These are phyloP conservation scores for Lodderomyces pseudojiufengensis DNA, from an alignment of 1,139 yeast species.

Conservation along the genomic window DNA sequence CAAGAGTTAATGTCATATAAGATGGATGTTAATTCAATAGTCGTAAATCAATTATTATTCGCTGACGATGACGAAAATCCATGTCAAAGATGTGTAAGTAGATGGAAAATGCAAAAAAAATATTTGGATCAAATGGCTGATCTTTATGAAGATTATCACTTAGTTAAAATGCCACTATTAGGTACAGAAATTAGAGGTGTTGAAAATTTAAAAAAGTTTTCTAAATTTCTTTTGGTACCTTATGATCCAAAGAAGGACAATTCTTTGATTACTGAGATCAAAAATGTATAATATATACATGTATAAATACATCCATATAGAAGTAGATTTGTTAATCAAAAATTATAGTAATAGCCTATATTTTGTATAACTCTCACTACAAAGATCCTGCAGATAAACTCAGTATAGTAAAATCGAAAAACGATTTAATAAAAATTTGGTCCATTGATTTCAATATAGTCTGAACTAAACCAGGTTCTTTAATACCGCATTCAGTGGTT, in stretches of 20 bases:
- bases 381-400: too few species aligned
- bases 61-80: conserved; percentile 67
- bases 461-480: too few species aligned
- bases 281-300: conserved; percentile 29
- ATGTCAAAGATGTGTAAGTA: conserved; percentile 86
- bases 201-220: conserved; percentile 74
- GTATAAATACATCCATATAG: neutral
- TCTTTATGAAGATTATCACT: conserved; percentile 89
- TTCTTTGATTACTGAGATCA: conserved; percentile 59
- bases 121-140: conserved; percentile 93
- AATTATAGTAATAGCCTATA: too few species aligned
- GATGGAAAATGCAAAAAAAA: conserved; percentile 95
- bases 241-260: conserved; percentile 65
- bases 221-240: conserved; percentile 64
- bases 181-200: conserved; percentile 94
- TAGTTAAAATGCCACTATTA: conserved; percentile 90
- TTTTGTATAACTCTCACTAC: too few species aligned
- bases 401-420: too few species aligned
- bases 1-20: conserved; percentile 93
- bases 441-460: too few species aligned
- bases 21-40: conserved; percentile 94
- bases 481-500: too few species aligned
- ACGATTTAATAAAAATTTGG: too few species aligned
- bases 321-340: too few species aligned
- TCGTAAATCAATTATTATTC: conserved; percentile 87